phyloP scores from a whole-genome alignment of 805 yeast species.

The Zygotorulaspora florentina region DNA sequence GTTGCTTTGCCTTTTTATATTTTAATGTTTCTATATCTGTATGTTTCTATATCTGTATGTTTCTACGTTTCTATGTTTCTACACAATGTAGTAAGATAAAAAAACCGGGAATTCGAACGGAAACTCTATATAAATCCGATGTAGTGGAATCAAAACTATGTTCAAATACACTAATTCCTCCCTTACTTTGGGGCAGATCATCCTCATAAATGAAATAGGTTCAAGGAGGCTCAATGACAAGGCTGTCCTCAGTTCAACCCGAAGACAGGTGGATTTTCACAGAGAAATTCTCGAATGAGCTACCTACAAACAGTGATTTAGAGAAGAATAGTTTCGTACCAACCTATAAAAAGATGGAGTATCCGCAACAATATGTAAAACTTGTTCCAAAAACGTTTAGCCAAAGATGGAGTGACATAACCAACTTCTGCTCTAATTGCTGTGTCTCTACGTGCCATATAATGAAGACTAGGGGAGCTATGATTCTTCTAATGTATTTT shows the following conservation, averaged over 20 bases:
- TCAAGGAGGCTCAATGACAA: slow-evolving; percentile 8
- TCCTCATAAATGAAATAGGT: background rate
- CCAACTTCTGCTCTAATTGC: background rate
- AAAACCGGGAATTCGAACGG: too few relatives aligned
- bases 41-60: background rate
- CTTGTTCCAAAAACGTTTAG: background rate
- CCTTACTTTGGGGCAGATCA: too few relatives aligned
- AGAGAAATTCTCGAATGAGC: slow-evolving; percentile 9
- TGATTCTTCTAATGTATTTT: background rate
- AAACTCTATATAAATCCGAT: too few relatives aligned
- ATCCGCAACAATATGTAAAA: slow-evolving; percentile 7
- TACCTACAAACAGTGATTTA: slow-evolving; percentile 6
- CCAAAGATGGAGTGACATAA: background rate
- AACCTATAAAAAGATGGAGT: slow-evolving; percentile 1
- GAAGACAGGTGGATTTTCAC: slow-evolving; percentile 12
- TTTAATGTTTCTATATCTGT: background rate
- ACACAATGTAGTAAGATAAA: background rate
- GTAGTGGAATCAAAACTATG: too few relatives aligned
- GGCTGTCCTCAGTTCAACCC: slow-evolving; percentile 3
- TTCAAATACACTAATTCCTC: too few relatives aligned
- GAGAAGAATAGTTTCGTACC: slow-evolving; percentile 4
- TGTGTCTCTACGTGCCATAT: background rate
- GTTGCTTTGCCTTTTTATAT: too few relatives aligned
- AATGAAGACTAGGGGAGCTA: background rate
- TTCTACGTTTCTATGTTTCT: background rate